Conservation (phyloP, 352 stramenopile genomes). For the Saprolegnia diclina region DNA sequence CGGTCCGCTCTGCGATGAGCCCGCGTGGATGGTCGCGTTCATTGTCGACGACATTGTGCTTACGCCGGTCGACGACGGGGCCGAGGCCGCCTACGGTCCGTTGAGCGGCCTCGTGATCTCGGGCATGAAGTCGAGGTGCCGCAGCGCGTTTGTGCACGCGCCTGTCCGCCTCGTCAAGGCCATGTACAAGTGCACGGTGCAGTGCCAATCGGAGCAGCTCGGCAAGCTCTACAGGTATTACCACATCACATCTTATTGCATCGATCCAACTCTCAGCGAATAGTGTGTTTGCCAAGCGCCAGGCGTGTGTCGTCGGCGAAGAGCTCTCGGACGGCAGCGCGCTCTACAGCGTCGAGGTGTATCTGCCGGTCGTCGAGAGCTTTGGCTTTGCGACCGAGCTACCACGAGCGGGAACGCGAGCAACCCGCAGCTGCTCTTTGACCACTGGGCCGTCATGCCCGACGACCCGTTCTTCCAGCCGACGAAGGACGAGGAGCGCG, state of each 20-base stretch:
- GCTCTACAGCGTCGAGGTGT: slow-evolving; percentile 90
- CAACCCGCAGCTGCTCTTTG: slow-evolving; percentile 94
- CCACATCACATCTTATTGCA: no score
- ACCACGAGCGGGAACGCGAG: slow-evolving; percentile 93
- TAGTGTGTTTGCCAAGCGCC: slow-evolving; percentile 87
- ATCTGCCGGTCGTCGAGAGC: slow-evolving; percentile 92
- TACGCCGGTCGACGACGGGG: slow-evolving; percentile 6
- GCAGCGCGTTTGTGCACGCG: slow-evolving; percentile 73
- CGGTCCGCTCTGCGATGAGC: slow-evolving; percentile 87
- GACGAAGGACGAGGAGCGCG: slow-evolving; percentile 91
- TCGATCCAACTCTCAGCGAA: no score
- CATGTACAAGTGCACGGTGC: slow-evolving; percentile 86
- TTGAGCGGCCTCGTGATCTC: slow-evolving; percentile 80
- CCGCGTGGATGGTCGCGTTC: slow-evolving; percentile 86
- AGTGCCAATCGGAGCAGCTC: slow-evolving; percentile 85
- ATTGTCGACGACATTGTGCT: slow-evolving; percentile 76
- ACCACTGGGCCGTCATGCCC: slow-evolving; percentile 90
- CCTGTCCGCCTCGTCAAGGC: slow-evolving; percentile 88
- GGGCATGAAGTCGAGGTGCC: slow-evolving; percentile 54
- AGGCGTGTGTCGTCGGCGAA: slow-evolving; percentile 85
- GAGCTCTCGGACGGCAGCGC: slow-evolving; percentile 90
- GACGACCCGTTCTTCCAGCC: slow-evolving; percentile 96
- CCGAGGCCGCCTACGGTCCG: slow-evolving; percentile 44
- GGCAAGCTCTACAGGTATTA: slow-evolving; percentile 89
- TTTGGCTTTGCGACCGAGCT: slow-evolving; percentile 91